A percentile compares a stretch with the other conserved stretches of the same genome.
Conservation (phyloP, 208 protist genomes). For the Crithidia brevicula region DNA sequence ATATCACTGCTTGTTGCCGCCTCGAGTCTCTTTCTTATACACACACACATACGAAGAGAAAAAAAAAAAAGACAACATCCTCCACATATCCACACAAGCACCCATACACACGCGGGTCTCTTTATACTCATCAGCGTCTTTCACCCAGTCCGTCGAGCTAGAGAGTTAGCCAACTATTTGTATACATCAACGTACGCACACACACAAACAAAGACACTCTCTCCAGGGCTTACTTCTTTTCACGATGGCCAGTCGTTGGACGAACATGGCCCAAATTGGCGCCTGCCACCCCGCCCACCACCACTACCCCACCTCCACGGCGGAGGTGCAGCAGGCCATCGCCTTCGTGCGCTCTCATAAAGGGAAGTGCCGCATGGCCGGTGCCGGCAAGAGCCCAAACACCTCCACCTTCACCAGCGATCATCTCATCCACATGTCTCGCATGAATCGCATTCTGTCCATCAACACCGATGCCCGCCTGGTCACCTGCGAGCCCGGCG, state of each 20-base stretch:
- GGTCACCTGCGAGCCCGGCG: conserved; percentile 64
- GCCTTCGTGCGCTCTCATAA: conserved; percentile 27
- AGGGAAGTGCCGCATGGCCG: conserved; percentile 59
- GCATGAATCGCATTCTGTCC: conserved; percentile 49
- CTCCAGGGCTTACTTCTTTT: no score
- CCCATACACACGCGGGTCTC: no score
- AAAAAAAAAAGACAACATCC: no score
- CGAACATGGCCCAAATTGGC: conserved; percentile 68
- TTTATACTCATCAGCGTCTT: no score
- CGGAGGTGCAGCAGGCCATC: conserved; percentile 38
- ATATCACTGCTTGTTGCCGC: no score
- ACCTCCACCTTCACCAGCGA: conserved; percentile 56
- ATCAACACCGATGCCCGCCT: conserved; percentile 40
- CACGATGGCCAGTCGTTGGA: conserved; percentile 33
- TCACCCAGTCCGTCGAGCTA: no score
- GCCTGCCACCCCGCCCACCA: conserved; percentile 43
- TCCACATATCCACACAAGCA: no score
- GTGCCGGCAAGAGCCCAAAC: conserved; percentile 68
- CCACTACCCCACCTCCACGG: conserved; percentile 46
- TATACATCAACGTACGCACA: not conserved
- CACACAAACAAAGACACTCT: no score
- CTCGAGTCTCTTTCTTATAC: no score
- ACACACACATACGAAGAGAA: no score
- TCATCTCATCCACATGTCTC: conserved; percentile 60
- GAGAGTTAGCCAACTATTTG: no score